Base-by-base conservation (phyloP, 2,329 filamentous ascomycete species). In the Allantophomopsis cytisporea region DNA sequence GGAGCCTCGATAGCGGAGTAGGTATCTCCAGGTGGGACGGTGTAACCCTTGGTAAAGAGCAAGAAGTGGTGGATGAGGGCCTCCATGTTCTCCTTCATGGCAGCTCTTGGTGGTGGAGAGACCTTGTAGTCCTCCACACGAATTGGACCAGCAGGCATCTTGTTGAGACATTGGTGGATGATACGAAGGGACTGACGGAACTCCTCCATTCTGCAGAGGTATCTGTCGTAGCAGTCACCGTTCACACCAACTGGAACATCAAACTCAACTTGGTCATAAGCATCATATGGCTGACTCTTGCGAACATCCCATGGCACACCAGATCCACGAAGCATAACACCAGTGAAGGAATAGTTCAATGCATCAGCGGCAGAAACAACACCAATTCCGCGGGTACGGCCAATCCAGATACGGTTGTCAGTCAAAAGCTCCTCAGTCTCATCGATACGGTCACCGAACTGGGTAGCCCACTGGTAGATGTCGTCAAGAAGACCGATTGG, bases 81-180 rank as follows among this genome's bases (percentile, higher is more conserved):
- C 68, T 98, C 91, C 93, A 98, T 98, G 71, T 98, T 98, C 76
- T 98, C 91, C 76, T 98, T 98, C 91, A 98, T 98, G 56, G 91
- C 91, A 35, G 85, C 73, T 56, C 91, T 80, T n/a, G 91, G 93
- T 45, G 91, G 91, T 16, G 91, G 91, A 2, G 85, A 83, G 55
- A 98, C 76, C 76, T 98, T 98, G 78, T 96, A 98, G 65, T 98
- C 91, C 65, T 98, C 91, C 33, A 95, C 86, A 51, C 89, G 83
- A 58, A 96, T 76, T 39, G 91, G 91, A 20, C 91, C 91, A 37
- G 84, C 73, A 37, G 93, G 89, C 85, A 98, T 98, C 71, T 98
- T 86, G 73, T 98, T 96, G 53, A 98, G 68, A 64, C 93, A 98
- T 65, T 98, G 93, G 71, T 94, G 81, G 59, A 98, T 95, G 63